phyloP scores from a whole-genome alignment of 2,329 filamentous ascomycete genomes.

The Penicillium psychrosexuale region DNA sequence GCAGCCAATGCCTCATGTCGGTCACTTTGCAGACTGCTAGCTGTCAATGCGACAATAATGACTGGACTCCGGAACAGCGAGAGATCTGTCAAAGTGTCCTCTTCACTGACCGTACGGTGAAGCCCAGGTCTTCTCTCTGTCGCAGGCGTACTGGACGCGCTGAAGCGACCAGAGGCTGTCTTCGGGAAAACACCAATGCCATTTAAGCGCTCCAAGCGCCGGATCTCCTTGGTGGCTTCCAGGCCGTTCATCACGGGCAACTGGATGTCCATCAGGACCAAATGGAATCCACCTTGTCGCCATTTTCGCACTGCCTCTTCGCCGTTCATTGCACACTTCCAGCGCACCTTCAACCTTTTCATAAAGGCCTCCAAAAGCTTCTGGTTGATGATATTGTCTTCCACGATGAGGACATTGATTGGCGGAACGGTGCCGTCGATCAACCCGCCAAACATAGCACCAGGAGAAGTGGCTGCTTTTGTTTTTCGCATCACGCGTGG shows the following conservation, averaged over 20 bases:
- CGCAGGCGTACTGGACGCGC: conserved; percentile 32
- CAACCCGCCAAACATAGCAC: conserved; percentile 55
- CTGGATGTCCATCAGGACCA: conserved; percentile 98
- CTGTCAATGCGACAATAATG: conserved; percentile 95
- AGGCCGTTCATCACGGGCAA: conserved; percentile 94
- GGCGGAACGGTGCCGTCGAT: conserved; percentile 83
- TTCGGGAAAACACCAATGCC: conserved; percentile 86
- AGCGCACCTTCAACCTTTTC: conserved; percentile 90
- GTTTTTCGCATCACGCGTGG: conserved; percentile 44
- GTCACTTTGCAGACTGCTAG: conserved; percentile 90
- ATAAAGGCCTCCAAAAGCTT: conserved; percentile 92
- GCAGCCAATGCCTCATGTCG: conserved; percentile 91
- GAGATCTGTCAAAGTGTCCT: conserved; percentile 38
- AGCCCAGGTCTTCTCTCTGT: conserved; percentile 20
- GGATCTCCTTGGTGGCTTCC: conserved; percentile 91
- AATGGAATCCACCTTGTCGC: conserved; percentile 86
- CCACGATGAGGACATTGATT: conserved; percentile 95
- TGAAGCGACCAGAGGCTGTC: conserved; percentile 55
- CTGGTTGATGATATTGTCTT: conserved; percentile 98
- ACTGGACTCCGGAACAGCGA: conserved; percentile 88
- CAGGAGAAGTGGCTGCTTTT: conserved; percentile 34
- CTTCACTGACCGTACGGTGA: conserved; percentile 30
- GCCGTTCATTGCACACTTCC: conserved; percentile 96
- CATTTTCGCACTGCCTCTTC: conserved; percentile 91
- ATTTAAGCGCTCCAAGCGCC: conserved; percentile 83